Percentiles rank a stretch among this genome's conserved stretches.
phyloP scores from a whole-genome alignment of 2,329 filamentous ascomycete genomes.

The Microcyclosporella mali region DNA sequence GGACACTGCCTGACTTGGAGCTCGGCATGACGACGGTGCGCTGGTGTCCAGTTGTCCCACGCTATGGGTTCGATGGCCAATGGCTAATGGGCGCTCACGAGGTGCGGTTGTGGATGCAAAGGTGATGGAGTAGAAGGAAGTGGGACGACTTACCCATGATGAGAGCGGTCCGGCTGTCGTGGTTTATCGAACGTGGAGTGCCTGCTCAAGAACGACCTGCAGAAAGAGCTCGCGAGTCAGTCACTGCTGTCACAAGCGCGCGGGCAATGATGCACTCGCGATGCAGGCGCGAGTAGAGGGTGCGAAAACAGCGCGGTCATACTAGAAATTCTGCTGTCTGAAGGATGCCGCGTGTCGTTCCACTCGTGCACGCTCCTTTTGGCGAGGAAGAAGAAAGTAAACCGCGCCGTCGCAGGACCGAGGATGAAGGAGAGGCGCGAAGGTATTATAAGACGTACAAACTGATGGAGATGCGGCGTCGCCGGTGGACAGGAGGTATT shows the following conservation, averaged over 20 bases:
- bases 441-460: slow-evolving; percentile 11
- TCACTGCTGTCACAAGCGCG: slow-evolving; percentile 7
- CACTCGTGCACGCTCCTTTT: slow-evolving; percentile 8
- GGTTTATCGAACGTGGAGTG: slow-evolving; percentile 19
- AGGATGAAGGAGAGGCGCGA: slow-evolving; percentile 12
- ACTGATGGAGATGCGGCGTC: slow-evolving; percentile 1
- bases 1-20: slow-evolving; percentile 7
- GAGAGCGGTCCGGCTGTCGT: slow-evolving; percentile 24
- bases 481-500: slow-evolving; percentile 3
- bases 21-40: slow-evolving; percentile 15
- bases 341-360: slow-evolving; percentile 21
- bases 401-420: slow-evolving; percentile 2
- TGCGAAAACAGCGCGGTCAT: slow-evolving; percentile 5
- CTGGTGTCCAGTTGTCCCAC: slow-evolving; percentile 17
- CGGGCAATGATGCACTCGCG: not conserved
- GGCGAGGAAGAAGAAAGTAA: slow-evolving; percentile 6
- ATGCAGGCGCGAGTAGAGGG: slow-evolving; percentile 11
- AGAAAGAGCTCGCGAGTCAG: slow-evolving; percentile 19
- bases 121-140: slow-evolving; percentile 13
- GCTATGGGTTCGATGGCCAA: slow-evolving; percentile 13
- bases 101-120: slow-evolving; percentile 14
- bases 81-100: slow-evolving; percentile 11
- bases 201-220: slow-evolving; percentile 21
- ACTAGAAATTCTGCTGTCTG: slow-evolving; percentile 15
- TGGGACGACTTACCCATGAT: slow-evolving; percentile 30